Evolutionary conservation across 2,329 filamentous ascomycete species (phyloP).

Genomic region (Thyridium curvatum): DNA sequence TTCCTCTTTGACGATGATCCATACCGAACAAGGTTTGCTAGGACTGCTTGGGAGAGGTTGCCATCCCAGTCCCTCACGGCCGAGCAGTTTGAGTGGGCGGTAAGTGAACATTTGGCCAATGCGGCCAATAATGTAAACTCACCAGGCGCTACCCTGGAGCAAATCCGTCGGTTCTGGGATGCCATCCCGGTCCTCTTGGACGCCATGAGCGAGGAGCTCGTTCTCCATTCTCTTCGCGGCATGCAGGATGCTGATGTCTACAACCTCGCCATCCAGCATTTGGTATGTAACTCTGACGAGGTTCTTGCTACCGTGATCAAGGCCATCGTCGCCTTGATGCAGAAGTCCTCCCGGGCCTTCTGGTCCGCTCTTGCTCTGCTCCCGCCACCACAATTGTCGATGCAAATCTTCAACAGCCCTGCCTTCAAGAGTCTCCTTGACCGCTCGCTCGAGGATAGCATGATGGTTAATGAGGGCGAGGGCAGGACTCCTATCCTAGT

Average conservation of each 20-base stretch:
- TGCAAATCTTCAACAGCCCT: constrained; percentile 72
- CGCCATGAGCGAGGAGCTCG: constrained; percentile 65
- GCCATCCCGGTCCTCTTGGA: constrained; percentile 69
- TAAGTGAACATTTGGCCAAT: constrained; percentile 64
- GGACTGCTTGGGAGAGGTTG: constrained; percentile 60
- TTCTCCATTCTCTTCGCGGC: constrained; percentile 70
- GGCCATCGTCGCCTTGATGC: constrained; percentile 63
- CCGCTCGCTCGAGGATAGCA: constrained; percentile 50
- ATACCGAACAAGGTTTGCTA: constrained; percentile 60
- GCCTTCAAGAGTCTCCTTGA: constrained; percentile 55
- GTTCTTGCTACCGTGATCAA: constrained; percentile 65
- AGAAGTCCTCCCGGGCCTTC: constrained; percentile 72
- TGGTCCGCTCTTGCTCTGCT: constrained; percentile 85
- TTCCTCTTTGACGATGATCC: constrained; percentile 75
- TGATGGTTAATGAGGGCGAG: constrained; percentile 45
- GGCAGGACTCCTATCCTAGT: constrained; percentile 57
- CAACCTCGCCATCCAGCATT: constrained; percentile 49
- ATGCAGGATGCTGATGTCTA: constrained; percentile 74
- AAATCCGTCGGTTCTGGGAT: constrained; percentile 72
- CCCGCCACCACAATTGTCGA: constrained; percentile 72
- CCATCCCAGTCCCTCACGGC: constrained; percentile 54
- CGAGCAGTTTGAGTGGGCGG: constrained; percentile 81
- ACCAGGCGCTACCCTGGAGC: constrained; percentile 27
- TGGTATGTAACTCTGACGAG: constrained; percentile 38
- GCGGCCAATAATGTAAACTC: constrained; percentile 59